Evolutionary conservation across 257 asterid genomes (phyloP), one percentile per base, ranked within the genome.

Genomic region (Salvia rosmarinus): DNA sequence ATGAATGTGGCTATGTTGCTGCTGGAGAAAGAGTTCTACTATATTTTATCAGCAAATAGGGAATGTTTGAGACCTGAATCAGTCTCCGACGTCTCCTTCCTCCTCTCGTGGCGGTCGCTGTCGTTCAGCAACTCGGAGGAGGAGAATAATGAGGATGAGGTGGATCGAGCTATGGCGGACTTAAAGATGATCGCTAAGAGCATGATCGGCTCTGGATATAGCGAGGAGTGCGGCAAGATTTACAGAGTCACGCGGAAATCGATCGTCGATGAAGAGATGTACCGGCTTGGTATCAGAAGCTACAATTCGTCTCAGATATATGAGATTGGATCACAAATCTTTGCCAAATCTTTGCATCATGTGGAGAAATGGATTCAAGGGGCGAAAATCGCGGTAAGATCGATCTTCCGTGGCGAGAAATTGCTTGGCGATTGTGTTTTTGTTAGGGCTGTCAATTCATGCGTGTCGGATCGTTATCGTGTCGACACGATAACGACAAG

Each of bases 171-270:
- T 72, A 75, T 86, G 85, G 51, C 77, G 51, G 94, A n/a, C n/a
- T 75, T 90, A 34, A 82, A 77, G 79, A 14, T 75, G 84, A 90
- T 86, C 13, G 90, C 88, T 2, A 88, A 85, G 34, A 79, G 85
- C 75, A 88, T 90, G 97, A 86, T 84, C 60, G n/a, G n/a, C 19
- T 75, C 88, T n/a, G 96, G 97, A 11, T 88, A 88, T 62, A 81
- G 86, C 52, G 82, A 79, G 58, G 96, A 90, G 65, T 88, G 97
- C 46, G 51, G 79, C 11, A 82, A 81, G 3, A 78, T 84, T 21
- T 88, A 88, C 84, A 81, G 64, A 74, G 49, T 73, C 32, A 70
- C 76, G n/a, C 68, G 97, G 34, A 84, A 74, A 51, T 88, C 93
- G 17, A 72, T 88, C 0, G 78, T 88, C 0, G 91, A 85, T 9